Evolutionary conservation across 2,329 filamentous ascomycete genomes (phyloP).

Genomic region (Claviceps paspali): DNA sequence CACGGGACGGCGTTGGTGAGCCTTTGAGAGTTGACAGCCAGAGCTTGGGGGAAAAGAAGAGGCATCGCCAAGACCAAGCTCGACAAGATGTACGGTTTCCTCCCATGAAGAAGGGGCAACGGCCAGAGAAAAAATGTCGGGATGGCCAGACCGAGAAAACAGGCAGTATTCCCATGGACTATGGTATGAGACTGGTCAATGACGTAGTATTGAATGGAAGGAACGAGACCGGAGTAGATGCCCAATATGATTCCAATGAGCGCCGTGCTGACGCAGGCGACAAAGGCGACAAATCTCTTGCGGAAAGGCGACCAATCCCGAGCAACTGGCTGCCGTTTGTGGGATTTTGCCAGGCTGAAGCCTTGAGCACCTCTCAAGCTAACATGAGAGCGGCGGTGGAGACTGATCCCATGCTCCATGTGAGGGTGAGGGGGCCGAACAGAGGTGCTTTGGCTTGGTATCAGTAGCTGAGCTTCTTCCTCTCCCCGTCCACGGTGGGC

Average conservation of each 20-base stretch:
- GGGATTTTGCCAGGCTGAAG: constrained; percentile 37
- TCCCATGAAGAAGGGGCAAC: constrained; percentile 56
- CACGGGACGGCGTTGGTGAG: constrained; percentile 41
- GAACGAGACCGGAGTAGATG: constrained; percentile 64
- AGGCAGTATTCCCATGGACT: constrained; percentile 57
- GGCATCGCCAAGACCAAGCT: constrained; percentile 56
- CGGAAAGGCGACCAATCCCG: constrained; percentile 53
- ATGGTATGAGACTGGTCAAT: constrained; percentile 52
- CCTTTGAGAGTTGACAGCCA: constrained; percentile 42
- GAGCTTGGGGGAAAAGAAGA: constrained; percentile 59
- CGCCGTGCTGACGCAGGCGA: constrained; percentile 59
- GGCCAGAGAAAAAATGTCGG: constrained; percentile 61
- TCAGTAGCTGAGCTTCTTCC: constrained; percentile 10
- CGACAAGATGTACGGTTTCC: constrained; percentile 61
- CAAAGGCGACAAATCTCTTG: constrained; percentile 52
- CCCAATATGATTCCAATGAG: constrained; percentile 56
- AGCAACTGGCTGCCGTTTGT: constrained; percentile 50
- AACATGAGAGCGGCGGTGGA: constrained; percentile 37
- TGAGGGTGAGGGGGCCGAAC: constrained; percentile 14
- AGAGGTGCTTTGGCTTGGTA: constrained; percentile 13
- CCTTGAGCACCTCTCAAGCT: constrained; percentile 33
- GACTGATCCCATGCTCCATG: constrained; percentile 23
- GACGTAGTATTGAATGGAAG: constrained; percentile 65
- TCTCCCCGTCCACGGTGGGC: constrained; percentile 2
- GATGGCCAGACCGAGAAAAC: constrained; percentile 56